Evolutionary conservation across 2,329 filamentous ascomycete genomes (phyloP), one percentile per base, ranked within the genome.

Genomic region (Erysiphe pulchra): DNA sequence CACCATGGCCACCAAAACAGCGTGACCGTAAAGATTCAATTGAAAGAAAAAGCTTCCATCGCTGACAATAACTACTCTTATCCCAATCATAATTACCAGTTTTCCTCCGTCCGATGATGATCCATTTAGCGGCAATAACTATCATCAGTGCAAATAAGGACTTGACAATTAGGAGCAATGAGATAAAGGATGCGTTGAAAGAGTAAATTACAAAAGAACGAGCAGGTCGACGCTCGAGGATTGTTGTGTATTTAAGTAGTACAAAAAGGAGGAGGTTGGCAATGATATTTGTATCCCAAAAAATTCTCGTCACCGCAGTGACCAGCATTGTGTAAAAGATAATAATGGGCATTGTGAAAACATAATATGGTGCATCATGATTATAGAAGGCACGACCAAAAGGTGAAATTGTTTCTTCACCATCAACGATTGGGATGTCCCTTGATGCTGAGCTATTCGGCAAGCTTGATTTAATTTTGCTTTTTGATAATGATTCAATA

Each of bases 51-150:
- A 72, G 53, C 52, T 73, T 69, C 69, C 70, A 73, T 32, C 68
- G 65, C 52, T 73, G 70, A 55, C 69, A 72, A 57, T 73, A 73
- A 14, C 62, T 60, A 17, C 60, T 65, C 54, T 66, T 66, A 53
- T 73, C 70, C 70, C 70, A 73, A 55, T 71, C 67, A 51, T 70
- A 70, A 49, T 66, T 67, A 13, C 70, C 70, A 2, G 65, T 64
- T 48, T 57, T 56, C 36, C 69, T 61, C 17, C 64, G 63, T 14
- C 69, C 69, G 20, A 73, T 59, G 2, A 73, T 55, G 2, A 58
- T 47, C 69, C 70, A 73, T 52, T 73, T 73, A 9, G 63, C 56
- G 2, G 50, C 57, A 46, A 73, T 62, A 36, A 68, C 59, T 10
- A 46, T n/a, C 18, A 34, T 20, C 18, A 46, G 14, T 6, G 45